Conservation (phyloP, 2,329 filamentous ascomycete genomes). For the Coniochaeta hoffmannii region DNA sequence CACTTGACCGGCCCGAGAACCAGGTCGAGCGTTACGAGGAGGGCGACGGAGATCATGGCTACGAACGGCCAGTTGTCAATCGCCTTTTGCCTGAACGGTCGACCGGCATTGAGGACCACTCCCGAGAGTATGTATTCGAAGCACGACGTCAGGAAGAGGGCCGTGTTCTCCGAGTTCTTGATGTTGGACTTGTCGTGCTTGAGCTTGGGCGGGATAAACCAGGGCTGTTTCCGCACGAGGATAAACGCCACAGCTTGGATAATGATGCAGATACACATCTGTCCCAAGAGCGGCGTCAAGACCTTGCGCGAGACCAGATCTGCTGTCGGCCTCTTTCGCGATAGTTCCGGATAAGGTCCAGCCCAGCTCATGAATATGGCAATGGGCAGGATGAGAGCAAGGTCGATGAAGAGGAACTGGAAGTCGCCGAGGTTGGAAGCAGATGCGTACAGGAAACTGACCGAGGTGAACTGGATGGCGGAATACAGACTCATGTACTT, state of each 20-base stretch:
- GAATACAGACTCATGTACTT: conserved; percentile 99
- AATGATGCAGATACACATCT: conserved; percentile 73
- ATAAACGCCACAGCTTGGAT: conserved; percentile 70
- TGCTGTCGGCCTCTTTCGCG: conserved; percentile 81
- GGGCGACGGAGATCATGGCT: conserved; percentile 61
- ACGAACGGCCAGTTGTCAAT: conserved; percentile 80
- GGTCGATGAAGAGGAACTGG: conserved; percentile 92
- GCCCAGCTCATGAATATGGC: conserved; percentile 99
- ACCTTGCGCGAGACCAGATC: conserved; percentile 91
- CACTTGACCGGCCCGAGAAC: conserved; percentile 64
- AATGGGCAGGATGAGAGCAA: conserved; percentile 87
- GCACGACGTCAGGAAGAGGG: conserved; percentile 81
- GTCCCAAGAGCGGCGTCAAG: conserved; percentile 77
- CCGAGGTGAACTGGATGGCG: conserved; percentile 96
- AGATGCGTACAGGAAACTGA: conserved; percentile 91
- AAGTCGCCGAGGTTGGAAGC: conserved; percentile 96
- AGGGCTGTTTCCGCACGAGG: conserved; percentile 69
- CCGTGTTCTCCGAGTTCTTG: conserved; percentile 88
- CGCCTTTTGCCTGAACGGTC: conserved; percentile 78
- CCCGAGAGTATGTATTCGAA: conserved; percentile 93
- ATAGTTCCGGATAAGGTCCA: conserved; percentile 69
- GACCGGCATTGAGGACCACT: conserved; percentile 83
- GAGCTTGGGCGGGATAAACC: conserved; percentile 77
- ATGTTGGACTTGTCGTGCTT: conserved; percentile 76
- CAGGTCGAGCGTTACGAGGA: conserved; percentile 71